Evolutionary conservation across 306 rosid genomes (phyloP), one percentile per base, ranked within the genome.

Genomic region (Pyrus bretschneideri): DNA sequence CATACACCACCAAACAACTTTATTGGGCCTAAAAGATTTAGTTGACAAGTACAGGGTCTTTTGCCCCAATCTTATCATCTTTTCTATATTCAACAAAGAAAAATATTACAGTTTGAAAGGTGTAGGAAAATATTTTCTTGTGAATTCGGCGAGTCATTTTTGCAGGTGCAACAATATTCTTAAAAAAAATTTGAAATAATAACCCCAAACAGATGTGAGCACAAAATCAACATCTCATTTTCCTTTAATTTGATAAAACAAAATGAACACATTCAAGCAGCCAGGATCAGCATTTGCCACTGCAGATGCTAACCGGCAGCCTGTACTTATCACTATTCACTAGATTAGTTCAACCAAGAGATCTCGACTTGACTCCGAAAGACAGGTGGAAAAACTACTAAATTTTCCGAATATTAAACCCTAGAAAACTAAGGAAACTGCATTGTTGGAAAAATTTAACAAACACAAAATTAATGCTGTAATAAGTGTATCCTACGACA

Each of bases 381-480:
- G 78, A 74, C n/a, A 1, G 29, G 61, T 6, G 33, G 46, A 44
- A 4, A 33, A 74, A 46, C 78, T 45, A 45, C 78, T 62, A 45
- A 25, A 73, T 27, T 45, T 21, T 55, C 70, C 33, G 3, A 63
- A 74, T 45, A 62, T 63, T 74, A 62, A 74, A 44, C 76, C 55
- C 77, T 42, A 33, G 7, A 29, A 60, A 73, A 23, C 69, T 40
- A 59, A 19, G n/a, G 54, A 74, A 22, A 30, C 61, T 72, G 77
- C 69, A 40, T 58, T 23, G 21, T 73, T 60, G 31, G 22, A 58
- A 58, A 71, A 58, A 45, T 40, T 29, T 9, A 51, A 62, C 27
- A 15, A 74, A 62, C 62, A 45, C 78, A 74, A 44, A 69, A 62
- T 61, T 62, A 45, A 27, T 74, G 61, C 70, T 74, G 44, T 46